Percentiles rank a stretch among this genome's conserved stretches.
These are phyloP conservation scores for Saccharomyces mikatae DNA, from an alignment of 805 yeast genomes.

Conservation along the genomic window DNA sequence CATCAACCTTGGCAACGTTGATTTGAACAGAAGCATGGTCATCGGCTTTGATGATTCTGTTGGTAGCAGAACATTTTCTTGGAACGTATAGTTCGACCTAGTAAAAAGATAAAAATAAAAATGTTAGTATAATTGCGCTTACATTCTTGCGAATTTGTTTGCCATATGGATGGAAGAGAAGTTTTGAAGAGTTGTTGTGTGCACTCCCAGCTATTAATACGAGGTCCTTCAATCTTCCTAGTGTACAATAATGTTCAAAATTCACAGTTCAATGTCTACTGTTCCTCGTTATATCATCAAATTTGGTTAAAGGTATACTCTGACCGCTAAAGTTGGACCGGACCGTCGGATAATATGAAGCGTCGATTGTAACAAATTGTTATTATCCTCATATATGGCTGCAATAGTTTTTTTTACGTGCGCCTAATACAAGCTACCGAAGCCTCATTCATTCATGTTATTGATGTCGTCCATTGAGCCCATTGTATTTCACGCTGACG, in stretches of 20 bases:
- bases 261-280: too few relatives aligned
- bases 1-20: slow-evolving; percentile 97
- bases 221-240: neutral
- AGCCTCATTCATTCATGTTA: neutral
- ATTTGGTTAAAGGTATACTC: too few relatives aligned
- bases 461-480: neutral
- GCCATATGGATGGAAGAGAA: neutral
- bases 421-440: neutral
- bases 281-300: too few relatives aligned
- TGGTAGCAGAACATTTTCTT: slow-evolving; percentile 99
- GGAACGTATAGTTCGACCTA: slow-evolving; percentile 99
- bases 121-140: slow-evolving; percentile 15
- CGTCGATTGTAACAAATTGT: too few relatives aligned
- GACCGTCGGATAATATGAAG: too few relatives aligned
- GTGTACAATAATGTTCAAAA: too few relatives aligned
- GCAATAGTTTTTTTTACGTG: neutral
- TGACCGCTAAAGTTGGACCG: too few relatives aligned
- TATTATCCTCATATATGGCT: too few relatives aligned
- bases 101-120: neutral
- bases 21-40: slow-evolving; percentile 99
- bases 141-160: neutral
- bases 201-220: neutral
- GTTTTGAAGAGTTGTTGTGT: too few relatives aligned
- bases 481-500: neutral
- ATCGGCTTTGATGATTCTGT: slow-evolving; percentile 99